Base-by-base conservation (phyloP, 257 asterid genomes). In the Ajuga chamaepitys region DNA sequence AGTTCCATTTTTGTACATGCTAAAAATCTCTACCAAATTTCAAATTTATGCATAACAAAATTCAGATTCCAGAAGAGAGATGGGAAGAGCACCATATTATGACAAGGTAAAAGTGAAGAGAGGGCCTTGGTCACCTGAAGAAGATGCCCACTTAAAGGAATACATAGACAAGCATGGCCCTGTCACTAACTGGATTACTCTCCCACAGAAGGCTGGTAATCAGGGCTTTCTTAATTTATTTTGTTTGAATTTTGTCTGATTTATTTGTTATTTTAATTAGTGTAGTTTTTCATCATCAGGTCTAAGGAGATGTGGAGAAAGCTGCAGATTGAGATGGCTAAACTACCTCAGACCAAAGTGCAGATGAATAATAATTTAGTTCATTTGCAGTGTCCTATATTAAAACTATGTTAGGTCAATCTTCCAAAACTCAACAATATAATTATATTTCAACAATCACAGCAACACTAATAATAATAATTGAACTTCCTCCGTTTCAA, bases 61-160 rank as follows among this genome's bases (percentile, higher is more conserved):
- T n/a, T n/a, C n/a, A n/a, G n/a, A n/a, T n/a, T n/a, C n/a, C n/a
- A 20, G 61, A 40, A 70, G 52, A 75, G 76, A 73, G 60, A 88
- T 88, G 95, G 94, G 95, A 25, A 88, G 95, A 71, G 87, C 94
- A 57, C 95, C 95, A 14, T 88, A 94, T 22, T 88, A 91, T 70
- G 95, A 88, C 78, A 88, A 88, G 67, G 86, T 79, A n/a, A 85
- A 71, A 66, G 95, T 85, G 75, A 87, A 87, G 88, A 85, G 62
- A 78, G 95, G 95, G 24, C 90, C 95, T 20, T 87, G 95, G 95
- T 85, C 95, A 5, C 91, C 95, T 37, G 97, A 91, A 70, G 97
- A 91, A 86, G 97, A 91, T 68, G 94, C 75, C 1, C 77, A 82
- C 77, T 80, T 91, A 0, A 91, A 84, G 46, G 84, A 83, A 0